A percentile compares a stretch with the other conserved stretches of the same genome.
These are phyloP conservation scores for Ilex paraguariensis DNA, from an alignment of 305 asterid genomes.

Conservation along the genomic window DNA sequence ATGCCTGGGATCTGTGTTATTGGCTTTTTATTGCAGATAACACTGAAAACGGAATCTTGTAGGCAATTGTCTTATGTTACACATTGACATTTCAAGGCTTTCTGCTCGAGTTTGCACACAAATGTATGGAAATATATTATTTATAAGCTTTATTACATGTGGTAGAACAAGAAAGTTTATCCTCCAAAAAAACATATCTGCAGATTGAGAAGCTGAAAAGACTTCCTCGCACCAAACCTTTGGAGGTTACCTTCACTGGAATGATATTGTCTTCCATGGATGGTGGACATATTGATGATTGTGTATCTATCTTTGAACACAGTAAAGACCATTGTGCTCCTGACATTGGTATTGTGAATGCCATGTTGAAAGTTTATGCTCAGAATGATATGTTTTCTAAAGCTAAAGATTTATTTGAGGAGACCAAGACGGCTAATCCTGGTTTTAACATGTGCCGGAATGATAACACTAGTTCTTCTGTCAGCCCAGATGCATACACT, in stretches of 20 bases:
- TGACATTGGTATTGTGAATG: constrained; percentile 73
- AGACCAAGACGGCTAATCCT: constrained; percentile 28
- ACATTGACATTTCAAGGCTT: too few relatives aligned
- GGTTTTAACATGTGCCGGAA: constrained; percentile 19
- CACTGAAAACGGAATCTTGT: too few relatives aligned
- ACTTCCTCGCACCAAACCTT: constrained; percentile 50
- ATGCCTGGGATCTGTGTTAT: too few relatives aligned
- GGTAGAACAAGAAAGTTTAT: constrained; percentile 6
- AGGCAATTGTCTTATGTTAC: too few relatives aligned
- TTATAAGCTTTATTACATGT: background rate
- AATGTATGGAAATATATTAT: background rate
- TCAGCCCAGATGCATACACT: constrained; percentile 56
- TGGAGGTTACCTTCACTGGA: constrained; percentile 78
- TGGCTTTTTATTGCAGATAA: too few relatives aligned
- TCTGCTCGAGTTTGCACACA: too few relatives aligned
- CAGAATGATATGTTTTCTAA: constrained; percentile 72
- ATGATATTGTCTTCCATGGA: constrained; percentile 79
- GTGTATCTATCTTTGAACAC: constrained; percentile 62
- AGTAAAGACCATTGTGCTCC: constrained; percentile 46
- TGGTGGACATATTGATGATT: constrained; percentile 69
- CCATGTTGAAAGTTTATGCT: constrained; percentile 75
- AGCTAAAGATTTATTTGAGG: constrained; percentile 84
- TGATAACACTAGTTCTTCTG: constrained; percentile 17
- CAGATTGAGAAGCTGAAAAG: constrained; percentile 66
- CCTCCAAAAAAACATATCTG: constrained; percentile 17